A percentile compares a stretch with the other conserved stretches of the same genome.
Conservation (phyloP, 106 monocot genomes). For the Allium fistulosum region DNA sequence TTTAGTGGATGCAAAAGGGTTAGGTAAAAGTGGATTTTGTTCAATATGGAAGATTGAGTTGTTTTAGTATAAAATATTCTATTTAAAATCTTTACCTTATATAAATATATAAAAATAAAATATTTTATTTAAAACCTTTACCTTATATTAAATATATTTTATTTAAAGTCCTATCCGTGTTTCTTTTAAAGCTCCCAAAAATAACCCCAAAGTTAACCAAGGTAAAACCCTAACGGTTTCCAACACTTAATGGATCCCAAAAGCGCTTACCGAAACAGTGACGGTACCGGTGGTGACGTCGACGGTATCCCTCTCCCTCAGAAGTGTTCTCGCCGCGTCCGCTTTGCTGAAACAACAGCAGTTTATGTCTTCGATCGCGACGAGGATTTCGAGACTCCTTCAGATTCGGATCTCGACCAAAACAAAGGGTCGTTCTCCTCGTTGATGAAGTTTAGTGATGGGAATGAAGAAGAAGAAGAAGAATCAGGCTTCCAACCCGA, state of each 20-base stretch:
- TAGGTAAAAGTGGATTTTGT: too few species aligned
- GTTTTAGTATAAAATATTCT: too few species aligned
- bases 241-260: not conserved
- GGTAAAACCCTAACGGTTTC: not conserved
- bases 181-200: too few species aligned
- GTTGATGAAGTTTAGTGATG: too few species aligned
- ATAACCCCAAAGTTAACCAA: not conserved
- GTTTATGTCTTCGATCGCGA: constrained; percentile 81
- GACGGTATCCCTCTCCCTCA: constrained; percentile 28
- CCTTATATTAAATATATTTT: too few species aligned
- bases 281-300: constrained; percentile 21
- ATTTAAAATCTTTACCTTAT: too few species aligned
- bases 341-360: constrained; percentile 92
- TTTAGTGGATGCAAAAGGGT: too few species aligned
- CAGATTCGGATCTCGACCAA: constrained; percentile 8
- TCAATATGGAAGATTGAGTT: too few species aligned
- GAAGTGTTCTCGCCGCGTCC: constrained; percentile 69
- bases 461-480: not conserved
- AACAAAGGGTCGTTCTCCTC: not conserved
- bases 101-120: too few species aligned
- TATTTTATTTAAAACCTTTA: too few species aligned
- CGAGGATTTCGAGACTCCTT: constrained; percentile 73
- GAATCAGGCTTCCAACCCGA: constrained; percentile 15
- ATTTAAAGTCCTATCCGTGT: too few species aligned
- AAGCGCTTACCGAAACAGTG: not conserved